A percentile compares a stretch with the other conserved stretches of the same genome.
Evolutionary conservation across 2,329 filamentous ascomycete species (phyloP).

Genomic region (Trichoderma breve): DNA sequence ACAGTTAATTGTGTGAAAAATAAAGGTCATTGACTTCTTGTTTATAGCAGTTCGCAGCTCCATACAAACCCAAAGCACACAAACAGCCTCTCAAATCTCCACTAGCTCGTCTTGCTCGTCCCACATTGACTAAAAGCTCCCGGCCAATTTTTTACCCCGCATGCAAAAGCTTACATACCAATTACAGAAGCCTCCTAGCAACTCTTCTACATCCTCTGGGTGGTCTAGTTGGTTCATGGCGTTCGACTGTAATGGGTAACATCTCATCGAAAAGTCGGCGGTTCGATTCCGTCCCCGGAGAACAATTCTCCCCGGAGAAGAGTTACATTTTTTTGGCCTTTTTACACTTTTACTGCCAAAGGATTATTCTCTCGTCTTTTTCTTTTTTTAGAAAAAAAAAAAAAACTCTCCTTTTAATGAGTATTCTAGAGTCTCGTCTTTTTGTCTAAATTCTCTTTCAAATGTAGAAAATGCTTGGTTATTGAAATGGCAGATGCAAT

Average conservation of each 20-base stretch:
- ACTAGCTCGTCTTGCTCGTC: not conserved
- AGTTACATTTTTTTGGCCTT: slow-evolving; percentile 15
- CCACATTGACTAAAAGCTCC: not conserved
- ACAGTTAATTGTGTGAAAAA: not conserved
- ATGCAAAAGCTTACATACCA: not conserved
- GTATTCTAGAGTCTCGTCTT: not conserved
- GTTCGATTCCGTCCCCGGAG: slow-evolving; percentile 28
- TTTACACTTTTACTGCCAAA: not conserved
- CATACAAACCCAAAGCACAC: not conserved
- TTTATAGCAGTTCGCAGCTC: not conserved
- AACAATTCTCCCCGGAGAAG: slow-evolving; percentile 17
- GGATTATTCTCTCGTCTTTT: not conserved
- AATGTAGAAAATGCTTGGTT: not conserved
- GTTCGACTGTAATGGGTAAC: slow-evolving; percentile 28
- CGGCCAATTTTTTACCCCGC: not conserved
- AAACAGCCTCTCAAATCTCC: not conserved
- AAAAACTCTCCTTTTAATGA: not conserved
- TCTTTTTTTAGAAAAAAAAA: not conserved
- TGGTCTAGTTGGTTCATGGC: slow-evolving; percentile 32
- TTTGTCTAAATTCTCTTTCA: not conserved
- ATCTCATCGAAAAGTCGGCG: slow-evolving; percentile 30
- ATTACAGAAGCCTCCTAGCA: not conserved
- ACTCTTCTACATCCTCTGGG: slow-evolving; percentile 24
- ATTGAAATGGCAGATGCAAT: not conserved
- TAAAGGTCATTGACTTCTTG: fast-evolving